Evolutionary conservation across 2,329 filamentous ascomycete genomes (phyloP).

Genomic region (Hymenoscyphus scutula): DNA sequence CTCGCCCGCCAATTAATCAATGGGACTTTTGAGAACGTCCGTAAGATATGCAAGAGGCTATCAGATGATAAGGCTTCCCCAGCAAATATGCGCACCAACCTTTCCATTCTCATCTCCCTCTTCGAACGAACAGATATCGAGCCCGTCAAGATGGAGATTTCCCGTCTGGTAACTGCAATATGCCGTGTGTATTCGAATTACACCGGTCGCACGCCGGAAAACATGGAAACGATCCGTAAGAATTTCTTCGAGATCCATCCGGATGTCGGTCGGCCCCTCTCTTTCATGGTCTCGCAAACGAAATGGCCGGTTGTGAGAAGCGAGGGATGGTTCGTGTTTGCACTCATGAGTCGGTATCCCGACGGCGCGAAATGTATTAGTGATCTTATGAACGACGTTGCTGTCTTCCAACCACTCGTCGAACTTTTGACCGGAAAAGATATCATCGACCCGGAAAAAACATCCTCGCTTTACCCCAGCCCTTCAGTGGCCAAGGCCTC

Average conservation of each 20-base stretch:
- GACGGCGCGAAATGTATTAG: constrained; percentile 49
- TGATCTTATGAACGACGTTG: constrained; percentile 43
- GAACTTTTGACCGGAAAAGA: constrained; percentile 49
- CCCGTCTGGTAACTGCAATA: constrained; percentile 51
- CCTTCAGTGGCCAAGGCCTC: constrained; percentile 6
- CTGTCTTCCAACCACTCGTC: constrained; percentile 45
- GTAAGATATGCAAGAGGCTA: constrained; percentile 45
- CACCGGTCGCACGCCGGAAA: constrained; percentile 29
- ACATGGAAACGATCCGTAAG: constrained; percentile 38
- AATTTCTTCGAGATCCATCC: constrained; percentile 35
- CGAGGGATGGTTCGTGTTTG: constrained; percentile 61
- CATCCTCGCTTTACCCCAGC: neutral
- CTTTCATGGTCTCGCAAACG: constrained; percentile 53
- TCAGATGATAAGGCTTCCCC: constrained; percentile 39
- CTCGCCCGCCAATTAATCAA: constrained; percentile 56
- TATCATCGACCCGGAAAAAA: constrained; percentile 25
- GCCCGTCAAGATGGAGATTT: constrained; percentile 59
- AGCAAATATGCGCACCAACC: constrained; percentile 36
- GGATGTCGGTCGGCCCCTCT: constrained; percentile 40
- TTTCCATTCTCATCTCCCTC: constrained; percentile 42
- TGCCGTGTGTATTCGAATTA: constrained; percentile 54
- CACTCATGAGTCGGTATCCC: constrained; percentile 53
- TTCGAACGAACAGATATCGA: constrained; percentile 47
- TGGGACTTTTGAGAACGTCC: constrained; percentile 52
- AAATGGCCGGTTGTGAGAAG: constrained; percentile 60